Base-by-base conservation (phyloP, 2,329 filamentous ascomycete genomes). In the Metarhizium album region DNA sequence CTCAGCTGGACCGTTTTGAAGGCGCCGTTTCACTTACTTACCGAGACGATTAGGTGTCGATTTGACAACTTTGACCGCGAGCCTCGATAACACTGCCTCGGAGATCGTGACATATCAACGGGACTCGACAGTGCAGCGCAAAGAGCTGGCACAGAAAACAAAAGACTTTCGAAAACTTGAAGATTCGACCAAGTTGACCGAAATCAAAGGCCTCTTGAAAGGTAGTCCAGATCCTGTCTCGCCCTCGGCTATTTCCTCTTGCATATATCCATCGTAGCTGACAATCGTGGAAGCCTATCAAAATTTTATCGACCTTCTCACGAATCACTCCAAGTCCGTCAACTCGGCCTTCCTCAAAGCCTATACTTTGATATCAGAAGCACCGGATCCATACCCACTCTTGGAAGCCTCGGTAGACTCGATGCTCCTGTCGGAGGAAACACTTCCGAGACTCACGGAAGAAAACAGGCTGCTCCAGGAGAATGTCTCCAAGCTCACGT, bases 61-160 rank as follows among this genome's bases (percentile, higher is more conserved):
- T 66, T 77, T 98, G 52, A 86, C 87, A 46, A 82, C 79, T 23
- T 80, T 97, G 57, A 82, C 95, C 54, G 85, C 89, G 31, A 87
- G 80, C 57, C 83, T 98, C 55, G 93, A 98, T 69, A 86, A 84
- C 53, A 91, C 90, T 3, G 93, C 93, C n/a, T 91, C 90, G 11
- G 93, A 97, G 61, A 89, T 98, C 55, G 89, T 97, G 48, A 75
- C 86, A 46, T 90, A 95, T 65, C 94, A 98, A 65, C 82, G 90
- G 60, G 93, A 97, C 67, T 88, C 91, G n/a, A 86, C 95, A 4
- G 84, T 96, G 0, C 91, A 98, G 66, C 80, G 93, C 49, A 98
- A 98, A 65, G 94, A 98, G 54, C 75, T 98, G 20, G 93, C 94
- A n/a, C 90, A 96, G 64, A 97, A 96, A 75, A 98, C 93, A 1